phyloP scores from a whole-genome alignment of 75 land plant species.

The Picea sitchensis region DNA sequence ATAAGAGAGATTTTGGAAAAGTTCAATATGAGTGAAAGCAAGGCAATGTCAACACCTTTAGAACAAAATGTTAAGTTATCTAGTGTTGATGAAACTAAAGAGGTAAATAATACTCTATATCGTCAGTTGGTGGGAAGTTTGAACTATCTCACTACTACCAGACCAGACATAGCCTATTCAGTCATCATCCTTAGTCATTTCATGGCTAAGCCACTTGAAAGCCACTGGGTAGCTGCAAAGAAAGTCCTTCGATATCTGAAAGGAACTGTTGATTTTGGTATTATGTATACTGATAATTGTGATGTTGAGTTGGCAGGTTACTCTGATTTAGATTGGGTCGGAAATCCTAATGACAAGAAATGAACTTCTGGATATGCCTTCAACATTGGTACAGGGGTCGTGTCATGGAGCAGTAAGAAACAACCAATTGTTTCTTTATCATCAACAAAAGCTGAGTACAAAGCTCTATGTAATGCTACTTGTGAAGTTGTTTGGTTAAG shows the following conservation, averaged over 20 bases:
- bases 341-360: background rate
- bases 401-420: constrained; percentile 18
- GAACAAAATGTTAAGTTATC: background rate
- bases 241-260: constrained; percentile 13
- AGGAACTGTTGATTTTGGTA: constrained; percentile 2
- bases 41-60: background rate
- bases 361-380: constrained; percentile 10
- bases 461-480: background rate
- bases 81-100: background rate
- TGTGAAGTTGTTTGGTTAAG: constrained; percentile 10
- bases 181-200: constrained; percentile 15
- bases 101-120: background rate
- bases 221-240: constrained; percentile 7
- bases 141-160: constrained; percentile 3
- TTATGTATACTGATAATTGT: background rate
- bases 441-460: constrained; percentile 19
- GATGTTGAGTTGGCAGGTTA: background rate
- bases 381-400: background rate
- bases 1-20: background rate
- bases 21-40: background rate
- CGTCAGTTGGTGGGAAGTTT: constrained; percentile 5
- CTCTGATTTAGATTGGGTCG: constrained; percentile 11
- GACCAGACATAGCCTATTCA: constrained; percentile 13
- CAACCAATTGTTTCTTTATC: constrained; percentile 9
- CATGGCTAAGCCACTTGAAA: constrained; percentile 6